These are phyloP conservation scores for Cymbopogon flexuosus DNA, from an alignment of 202 grass and related monocot species.

Conservation along the genomic window DNA sequence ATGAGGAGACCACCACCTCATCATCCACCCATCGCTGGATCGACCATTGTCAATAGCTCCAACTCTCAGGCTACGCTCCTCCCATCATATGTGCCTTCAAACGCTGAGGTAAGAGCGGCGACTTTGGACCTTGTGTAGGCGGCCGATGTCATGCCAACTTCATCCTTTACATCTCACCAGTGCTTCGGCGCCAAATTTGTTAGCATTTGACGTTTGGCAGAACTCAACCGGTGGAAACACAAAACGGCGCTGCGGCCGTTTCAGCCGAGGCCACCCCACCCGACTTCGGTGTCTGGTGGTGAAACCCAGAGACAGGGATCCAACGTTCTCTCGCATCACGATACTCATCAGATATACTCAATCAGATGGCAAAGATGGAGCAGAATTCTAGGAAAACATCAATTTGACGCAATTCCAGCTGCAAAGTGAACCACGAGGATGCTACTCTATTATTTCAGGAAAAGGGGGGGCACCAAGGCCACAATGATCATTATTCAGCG, in stretches of 20 bases:
- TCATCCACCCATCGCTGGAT: no score
- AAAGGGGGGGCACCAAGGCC: not conserved
- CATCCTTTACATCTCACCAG: not conserved
- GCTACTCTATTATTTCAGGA: not conserved
- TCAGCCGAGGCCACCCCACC: no score
- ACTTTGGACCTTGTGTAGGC: not conserved
- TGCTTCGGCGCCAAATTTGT: not conserved
- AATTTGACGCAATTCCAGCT: not conserved
- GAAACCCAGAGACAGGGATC: not conserved
- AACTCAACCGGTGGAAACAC: not conserved
- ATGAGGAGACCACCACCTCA: no score
- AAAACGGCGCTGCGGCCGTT: not conserved
- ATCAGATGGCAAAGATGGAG: not conserved
- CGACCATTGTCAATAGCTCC: no score
- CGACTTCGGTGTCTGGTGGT: no score
- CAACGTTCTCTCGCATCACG: not conserved
- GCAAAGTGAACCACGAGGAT: not conserved
- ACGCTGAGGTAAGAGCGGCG: not conserved
- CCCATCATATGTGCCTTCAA: no score
- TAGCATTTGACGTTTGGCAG: not conserved
- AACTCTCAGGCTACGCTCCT: no score
- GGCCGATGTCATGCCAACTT: not conserved
- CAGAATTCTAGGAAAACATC: not conserved
- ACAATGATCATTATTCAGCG: not conserved
- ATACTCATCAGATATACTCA: not conserved